Evolutionary conservation across 2,329 filamentous ascomycete genomes (phyloP).

Genomic region (Colletotrichum musicola): DNA sequence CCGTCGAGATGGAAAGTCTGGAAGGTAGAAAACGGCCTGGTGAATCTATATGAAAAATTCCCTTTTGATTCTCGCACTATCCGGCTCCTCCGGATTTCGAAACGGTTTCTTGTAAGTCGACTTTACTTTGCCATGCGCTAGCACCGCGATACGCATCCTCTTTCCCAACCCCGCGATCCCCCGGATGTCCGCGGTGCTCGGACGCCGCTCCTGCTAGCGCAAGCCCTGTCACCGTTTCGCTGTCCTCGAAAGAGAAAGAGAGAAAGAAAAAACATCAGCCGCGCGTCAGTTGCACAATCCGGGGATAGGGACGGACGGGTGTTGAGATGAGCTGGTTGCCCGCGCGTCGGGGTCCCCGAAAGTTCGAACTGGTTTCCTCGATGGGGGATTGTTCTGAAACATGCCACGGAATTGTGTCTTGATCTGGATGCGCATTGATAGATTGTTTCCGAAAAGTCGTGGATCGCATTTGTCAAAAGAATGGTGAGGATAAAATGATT

Average conservation of each 20-base stretch:
- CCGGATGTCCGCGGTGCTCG: conserved; percentile 24
- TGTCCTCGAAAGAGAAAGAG: too few relatives aligned
- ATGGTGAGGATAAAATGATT: too few relatives aligned
- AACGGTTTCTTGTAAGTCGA: too few relatives aligned
- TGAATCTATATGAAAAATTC: too few relatives aligned
- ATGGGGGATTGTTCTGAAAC: not conserved
- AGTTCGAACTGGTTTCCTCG: not conserved
- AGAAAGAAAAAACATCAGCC: conserved; percentile 1
- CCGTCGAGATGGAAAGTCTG: not conserved
- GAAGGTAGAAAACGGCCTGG: too few relatives aligned
- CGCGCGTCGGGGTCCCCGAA: conserved; percentile 5
- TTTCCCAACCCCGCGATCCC: too few relatives aligned
- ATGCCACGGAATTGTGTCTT: not conserved
- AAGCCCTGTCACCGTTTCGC: conserved; percentile 14
- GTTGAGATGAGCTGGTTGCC: not conserved
- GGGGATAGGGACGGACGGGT: not conserved
- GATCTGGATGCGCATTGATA: not conserved
- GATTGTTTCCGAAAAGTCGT: too few relatives aligned
- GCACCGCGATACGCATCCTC: too few relatives aligned
- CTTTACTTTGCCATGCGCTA: too few relatives aligned
- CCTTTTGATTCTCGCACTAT: too few relatives aligned
- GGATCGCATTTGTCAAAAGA: too few relatives aligned
- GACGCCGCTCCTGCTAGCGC: conserved; percentile 7
- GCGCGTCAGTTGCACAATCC: conserved; percentile 6
- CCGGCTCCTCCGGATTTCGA: too few relatives aligned